These are phyloP conservation scores for Rauvolfia tetraphylla DNA, from an alignment of 257 asterid species.

Conservation along the genomic window DNA sequence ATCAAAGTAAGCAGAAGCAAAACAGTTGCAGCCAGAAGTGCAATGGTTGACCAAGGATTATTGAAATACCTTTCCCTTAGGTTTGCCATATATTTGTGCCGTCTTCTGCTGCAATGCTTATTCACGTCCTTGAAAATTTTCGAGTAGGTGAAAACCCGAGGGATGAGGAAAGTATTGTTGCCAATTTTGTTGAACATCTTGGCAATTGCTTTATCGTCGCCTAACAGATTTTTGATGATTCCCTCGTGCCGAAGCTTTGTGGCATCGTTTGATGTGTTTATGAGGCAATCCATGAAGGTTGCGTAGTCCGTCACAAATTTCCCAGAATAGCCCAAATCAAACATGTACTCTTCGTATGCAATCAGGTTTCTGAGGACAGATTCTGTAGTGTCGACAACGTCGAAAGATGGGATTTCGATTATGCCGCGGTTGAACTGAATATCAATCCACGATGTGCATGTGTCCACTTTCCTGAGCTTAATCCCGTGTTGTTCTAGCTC, in stretches of 20 bases:
- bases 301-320: too few species aligned
- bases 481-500: background rate
- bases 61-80: constrained; percentile 19
- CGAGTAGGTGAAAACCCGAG: constrained; percentile 11
- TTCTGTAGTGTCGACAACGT: too few species aligned
- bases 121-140: background rate
- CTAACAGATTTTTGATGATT: constrained; percentile 2
- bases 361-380: too few species aligned
- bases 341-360: too few species aligned
- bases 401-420: background rate
- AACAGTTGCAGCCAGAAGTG: constrained; percentile 22
- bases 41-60: constrained; percentile 32
- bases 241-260: background rate
- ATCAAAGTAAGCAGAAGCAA: background rate
- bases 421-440: background rate
- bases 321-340: too few species aligned
- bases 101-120: constrained; percentile 7
- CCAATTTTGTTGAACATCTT: constrained; percentile 17
- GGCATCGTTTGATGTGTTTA: background rate
- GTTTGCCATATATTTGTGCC: constrained; percentile 20
- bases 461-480: background rate
- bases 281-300: too few species aligned
- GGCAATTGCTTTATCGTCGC: constrained; percentile 12
- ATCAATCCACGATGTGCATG: too few species aligned
- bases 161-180: background rate